Evolutionary conservation across 1,139 yeast genomes (phyloP).

Genomic region (Trichomonascaceae sp.): DNA sequence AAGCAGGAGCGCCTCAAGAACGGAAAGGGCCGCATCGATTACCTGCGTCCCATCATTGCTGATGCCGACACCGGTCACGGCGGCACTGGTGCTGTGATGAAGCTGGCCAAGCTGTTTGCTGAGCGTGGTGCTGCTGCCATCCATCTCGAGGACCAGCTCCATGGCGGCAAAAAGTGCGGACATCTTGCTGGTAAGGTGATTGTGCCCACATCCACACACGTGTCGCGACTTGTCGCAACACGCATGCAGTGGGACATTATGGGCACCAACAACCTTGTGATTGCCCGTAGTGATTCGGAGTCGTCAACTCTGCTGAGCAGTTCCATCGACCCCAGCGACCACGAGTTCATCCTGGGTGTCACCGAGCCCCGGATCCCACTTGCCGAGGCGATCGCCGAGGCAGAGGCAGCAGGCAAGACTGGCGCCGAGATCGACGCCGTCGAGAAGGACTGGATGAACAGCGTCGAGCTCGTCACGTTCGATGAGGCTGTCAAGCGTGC

Average conservation of each 20-base stretch:
- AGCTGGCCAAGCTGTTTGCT: constrained; percentile 48
- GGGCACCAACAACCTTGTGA: constrained; percentile 44
- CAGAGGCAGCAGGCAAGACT: constrained; percentile 30
- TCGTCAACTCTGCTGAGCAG: constrained; percentile 43
- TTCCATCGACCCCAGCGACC: constrained; percentile 44
- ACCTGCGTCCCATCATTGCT: constrained; percentile 49
- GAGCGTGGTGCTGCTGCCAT: constrained; percentile 56
- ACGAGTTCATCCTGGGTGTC: constrained; percentile 40
- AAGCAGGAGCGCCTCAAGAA: constrained; percentile 13
- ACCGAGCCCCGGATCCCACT: constrained; percentile 32
- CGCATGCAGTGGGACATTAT: constrained; percentile 54
- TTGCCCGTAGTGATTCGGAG: constrained; percentile 51
- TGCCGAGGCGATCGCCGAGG: constrained; percentile 33
- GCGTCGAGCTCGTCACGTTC: constrained; percentile 33
- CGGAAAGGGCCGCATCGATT: constrained; percentile 31
- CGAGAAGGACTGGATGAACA: constrained; percentile 35
- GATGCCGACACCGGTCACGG: constrained; percentile 63
- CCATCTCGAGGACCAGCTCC: constrained; percentile 51
- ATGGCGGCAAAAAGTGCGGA: constrained; percentile 56
- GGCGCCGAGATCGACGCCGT: constrained; percentile 25
- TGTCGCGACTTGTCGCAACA: constrained; percentile 43
- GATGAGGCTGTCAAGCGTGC: constrained; percentile 34
- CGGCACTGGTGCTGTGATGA: constrained; percentile 52
- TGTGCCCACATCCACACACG: constrained; percentile 48
- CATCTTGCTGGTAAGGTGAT: constrained; percentile 51